Evolutionary conservation across 1,284 basidiomycete genomes (phyloP).

Genomic region (Ceratorhiza oryzae-sativae): DNA sequence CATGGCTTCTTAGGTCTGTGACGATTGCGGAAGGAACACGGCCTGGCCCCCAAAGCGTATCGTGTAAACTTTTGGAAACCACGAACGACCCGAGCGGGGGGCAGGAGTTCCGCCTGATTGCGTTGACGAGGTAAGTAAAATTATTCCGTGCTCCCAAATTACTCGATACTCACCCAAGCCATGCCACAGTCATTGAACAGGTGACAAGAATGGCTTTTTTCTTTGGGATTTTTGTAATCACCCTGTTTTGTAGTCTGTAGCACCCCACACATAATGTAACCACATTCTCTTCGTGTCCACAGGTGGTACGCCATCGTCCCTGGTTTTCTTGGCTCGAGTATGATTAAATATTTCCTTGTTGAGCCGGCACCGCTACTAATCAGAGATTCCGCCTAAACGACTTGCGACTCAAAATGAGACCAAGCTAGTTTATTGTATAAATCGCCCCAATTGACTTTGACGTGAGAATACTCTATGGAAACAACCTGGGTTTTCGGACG

Average conservation of each 20-base stretch:
- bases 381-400: no score
- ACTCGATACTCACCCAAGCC: neutral
- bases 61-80: neutral
- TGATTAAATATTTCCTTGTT: no score
- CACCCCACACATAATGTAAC: neutral
- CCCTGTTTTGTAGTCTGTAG: neutral
- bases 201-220: neutral
- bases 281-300: no score
- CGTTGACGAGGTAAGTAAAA: constrained; percentile 29
- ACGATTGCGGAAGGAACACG: neutral
- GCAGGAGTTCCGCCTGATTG: constrained; percentile 53
- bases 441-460: no score
- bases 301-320: no score
- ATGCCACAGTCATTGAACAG: constrained; percentile 7
- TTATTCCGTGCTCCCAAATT: neutral
- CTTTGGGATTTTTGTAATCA: neutral
- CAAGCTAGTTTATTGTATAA: no score
- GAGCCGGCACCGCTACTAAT: no score
- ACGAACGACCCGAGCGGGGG: constrained; percentile 51
- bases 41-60: neutral
- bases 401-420: no score
- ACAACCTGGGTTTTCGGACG: no score
- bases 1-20: neutral
- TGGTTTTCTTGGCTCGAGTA: no score
- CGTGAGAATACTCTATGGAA: no score